Conservation (phyloP, 257 asterid species). For the Salvia splendens region DNA sequence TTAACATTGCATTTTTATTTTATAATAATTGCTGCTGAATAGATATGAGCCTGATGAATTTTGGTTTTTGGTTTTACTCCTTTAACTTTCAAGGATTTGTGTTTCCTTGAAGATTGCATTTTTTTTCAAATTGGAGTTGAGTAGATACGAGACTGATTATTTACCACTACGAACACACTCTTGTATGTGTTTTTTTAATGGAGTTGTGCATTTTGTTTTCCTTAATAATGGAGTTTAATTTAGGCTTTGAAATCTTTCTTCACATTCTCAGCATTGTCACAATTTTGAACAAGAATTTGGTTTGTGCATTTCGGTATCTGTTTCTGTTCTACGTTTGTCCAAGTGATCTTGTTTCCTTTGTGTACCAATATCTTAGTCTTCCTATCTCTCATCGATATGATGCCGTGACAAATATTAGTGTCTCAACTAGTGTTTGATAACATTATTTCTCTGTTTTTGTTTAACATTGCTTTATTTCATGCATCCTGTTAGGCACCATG, state of each 20-base stretch:
- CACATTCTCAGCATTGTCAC: background rate
- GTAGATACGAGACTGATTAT: too few relatives aligned
- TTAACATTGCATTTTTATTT: too few relatives aligned
- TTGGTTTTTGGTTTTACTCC: too few relatives aligned
- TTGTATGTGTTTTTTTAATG: background rate
- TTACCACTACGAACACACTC: too few relatives aligned
- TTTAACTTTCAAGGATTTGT: too few relatives aligned
- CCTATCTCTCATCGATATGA: background rate
- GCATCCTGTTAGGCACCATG: constrained; percentile 28
- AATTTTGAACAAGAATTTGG: background rate
- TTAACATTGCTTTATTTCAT: background rate
- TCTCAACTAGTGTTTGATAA: background rate
- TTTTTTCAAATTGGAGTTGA: too few relatives aligned
- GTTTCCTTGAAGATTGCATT: too few relatives aligned
- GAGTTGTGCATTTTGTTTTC: background rate
- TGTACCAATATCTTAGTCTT: background rate
- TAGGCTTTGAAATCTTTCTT: background rate
- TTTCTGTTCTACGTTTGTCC: background rate
- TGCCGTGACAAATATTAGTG: background rate
- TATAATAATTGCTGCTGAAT: too few relatives aligned
- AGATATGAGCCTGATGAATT: too few relatives aligned
- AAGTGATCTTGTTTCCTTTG: background rate
- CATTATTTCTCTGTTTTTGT: background rate
- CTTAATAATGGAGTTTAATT: background rate
- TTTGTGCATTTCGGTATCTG: background rate